These are phyloP conservation scores for Oryza nivara DNA, from an alignment of 176 grass and related monocot species.

Conservation along the genomic window DNA sequence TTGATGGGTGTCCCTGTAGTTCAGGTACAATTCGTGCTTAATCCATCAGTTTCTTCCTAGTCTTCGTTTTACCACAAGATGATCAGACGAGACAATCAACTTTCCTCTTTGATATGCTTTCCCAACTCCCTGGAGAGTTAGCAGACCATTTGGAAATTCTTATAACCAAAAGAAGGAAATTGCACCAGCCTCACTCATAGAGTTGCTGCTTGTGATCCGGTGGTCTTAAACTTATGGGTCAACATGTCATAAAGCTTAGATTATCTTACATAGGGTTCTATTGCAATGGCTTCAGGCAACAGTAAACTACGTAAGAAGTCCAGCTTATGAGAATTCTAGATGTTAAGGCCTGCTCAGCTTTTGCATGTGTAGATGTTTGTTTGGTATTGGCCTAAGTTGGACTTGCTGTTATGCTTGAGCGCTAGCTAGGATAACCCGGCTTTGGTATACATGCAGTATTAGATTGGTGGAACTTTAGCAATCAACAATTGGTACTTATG, in stretches of 20 bases:
- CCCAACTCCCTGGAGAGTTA: conserved; percentile 1
- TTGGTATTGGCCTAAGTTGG: conserved; percentile 17
- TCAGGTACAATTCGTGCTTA: conserved; percentile 58
- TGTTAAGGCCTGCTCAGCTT: conserved; percentile 17
- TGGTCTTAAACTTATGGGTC: conserved; percentile 24
- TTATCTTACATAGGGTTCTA: not conserved
- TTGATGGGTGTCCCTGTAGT: conserved; percentile 89
- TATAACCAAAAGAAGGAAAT: conserved; percentile 14
- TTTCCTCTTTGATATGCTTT: conserved; percentile 13
- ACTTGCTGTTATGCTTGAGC: not conserved
- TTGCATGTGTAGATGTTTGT: not conserved
- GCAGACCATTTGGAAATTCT: conserved; percentile 14
- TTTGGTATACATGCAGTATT: not conserved
- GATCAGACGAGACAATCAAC: not conserved
- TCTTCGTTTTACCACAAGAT: not conserved
- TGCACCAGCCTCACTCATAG: conserved; percentile 10
- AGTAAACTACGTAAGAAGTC: not conserved
- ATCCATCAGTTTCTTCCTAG: not conserved
- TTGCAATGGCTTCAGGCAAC: conserved; percentile 24
- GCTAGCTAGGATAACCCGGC: not conserved
- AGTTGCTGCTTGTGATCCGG: not conserved
- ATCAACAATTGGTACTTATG: not conserved
- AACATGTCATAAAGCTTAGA: not conserved
- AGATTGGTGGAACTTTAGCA: conserved; percentile 23
- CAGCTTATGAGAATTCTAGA: not conserved